Base-by-base conservation (phyloP, 2,329 filamentous ascomycete genomes). In the Trichoderma sp. region DNA sequence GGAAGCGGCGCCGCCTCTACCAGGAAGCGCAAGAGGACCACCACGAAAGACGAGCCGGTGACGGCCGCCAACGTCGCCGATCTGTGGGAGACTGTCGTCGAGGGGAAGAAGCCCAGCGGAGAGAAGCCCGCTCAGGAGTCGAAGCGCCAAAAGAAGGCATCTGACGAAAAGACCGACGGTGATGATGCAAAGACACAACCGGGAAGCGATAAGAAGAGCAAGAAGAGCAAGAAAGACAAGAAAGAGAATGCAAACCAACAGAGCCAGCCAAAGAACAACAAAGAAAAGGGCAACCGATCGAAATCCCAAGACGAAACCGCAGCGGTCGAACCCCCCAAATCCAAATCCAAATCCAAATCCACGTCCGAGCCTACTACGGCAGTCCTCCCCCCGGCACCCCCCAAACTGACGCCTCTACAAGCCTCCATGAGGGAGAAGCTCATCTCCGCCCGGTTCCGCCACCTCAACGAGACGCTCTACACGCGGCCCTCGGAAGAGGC, bases 381-480 rank as follows among this genome's bases (percentile, higher is more conserved):
- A 1, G 80, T 81, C 45, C 78, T 80, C 8, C 79, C 83, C 45
- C 79, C 82, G 37, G 78, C 82, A 39, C 76, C 80, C 32, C 76
- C 79, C 70, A 92, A 92, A 73, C 87, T 99, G 75, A 99, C 95
- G 1, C 93, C 95, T 4, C 89, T 99, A 67, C 95, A 99, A 83
- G 89, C 91, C 66, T 89, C 92, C 4, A 99, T 99, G 95, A 90
- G 92, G 70, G 90, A 93, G 76, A 99, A 99, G 83, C 89, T 99
- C 70, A 86, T 97, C 70, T 96, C 94, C 10, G 94, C 95, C 1
- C 93, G 95, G 68, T 99, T 99, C 86, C 93, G 95, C 71, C 93
- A 98, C 80, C 89, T 99, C 70, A 99, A 99, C 79, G 92, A 99
- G 82, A 94, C 93, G 0, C 89, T 99, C 15, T 99, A 99, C 82